phyloP scores from a whole-genome alignment of 2,329 filamentous ascomycete genomes.

The Stagonosporopsis vannaccii region DNA sequence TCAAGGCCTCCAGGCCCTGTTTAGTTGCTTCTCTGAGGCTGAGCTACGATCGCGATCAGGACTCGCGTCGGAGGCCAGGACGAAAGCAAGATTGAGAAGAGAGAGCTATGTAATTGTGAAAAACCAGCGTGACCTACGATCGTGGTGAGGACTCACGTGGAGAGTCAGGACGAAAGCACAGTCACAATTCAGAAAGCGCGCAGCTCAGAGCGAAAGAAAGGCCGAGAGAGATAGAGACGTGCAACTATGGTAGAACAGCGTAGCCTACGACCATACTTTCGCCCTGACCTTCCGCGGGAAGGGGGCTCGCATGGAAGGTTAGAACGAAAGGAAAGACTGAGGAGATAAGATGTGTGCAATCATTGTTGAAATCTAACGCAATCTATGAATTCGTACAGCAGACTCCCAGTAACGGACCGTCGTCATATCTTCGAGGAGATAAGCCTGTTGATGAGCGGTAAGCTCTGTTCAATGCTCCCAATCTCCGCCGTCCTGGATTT shows the following conservation, averaged over 20 bases:
- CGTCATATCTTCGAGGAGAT: conserved; percentile 16
- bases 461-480: conserved; percentile 26
- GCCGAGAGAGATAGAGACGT: no score
- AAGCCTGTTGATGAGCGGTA: conserved; percentile 17
- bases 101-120: not conserved
- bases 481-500: conserved; percentile 27
- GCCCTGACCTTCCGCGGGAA: no score
- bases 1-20: conserved; percentile 1
- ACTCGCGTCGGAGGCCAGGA: not conserved
- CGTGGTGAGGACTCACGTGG: no score
- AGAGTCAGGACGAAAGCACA: not conserved
- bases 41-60: not conserved
- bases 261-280: no score
- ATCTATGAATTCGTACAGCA: conserved; percentile 1
- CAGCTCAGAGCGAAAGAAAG: not conserved
- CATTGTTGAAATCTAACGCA: not conserved
- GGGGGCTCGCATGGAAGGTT: not conserved
- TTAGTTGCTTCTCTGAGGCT: not conserved
- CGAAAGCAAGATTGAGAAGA: not conserved
- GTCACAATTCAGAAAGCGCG: not conserved
- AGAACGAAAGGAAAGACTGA: not conserved
- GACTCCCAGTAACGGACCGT: not conserved
- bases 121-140: not conserved
- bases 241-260: no score
- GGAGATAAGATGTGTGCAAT: not conserved